phyloP scores from a whole-genome alignment of 805 yeast genomes.

The Groenewaldozyma tartarivorans region DNA sequence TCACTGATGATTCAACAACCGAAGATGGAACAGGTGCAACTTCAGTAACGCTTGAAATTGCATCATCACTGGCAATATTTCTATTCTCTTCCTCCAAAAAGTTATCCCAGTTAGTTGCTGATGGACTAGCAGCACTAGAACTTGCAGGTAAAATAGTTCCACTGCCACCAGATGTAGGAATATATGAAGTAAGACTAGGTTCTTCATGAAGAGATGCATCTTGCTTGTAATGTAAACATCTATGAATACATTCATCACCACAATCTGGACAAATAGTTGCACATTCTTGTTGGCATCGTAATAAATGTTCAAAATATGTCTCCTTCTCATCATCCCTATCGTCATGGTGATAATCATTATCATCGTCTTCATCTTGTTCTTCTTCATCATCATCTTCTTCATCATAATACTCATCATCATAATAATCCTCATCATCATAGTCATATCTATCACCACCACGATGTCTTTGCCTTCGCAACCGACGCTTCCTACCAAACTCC shows the following conservation, averaged over 20 bases:
- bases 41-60: background rate
- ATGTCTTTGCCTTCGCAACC: no score
- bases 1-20: no score
- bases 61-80: background rate
- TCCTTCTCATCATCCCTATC: background rate
- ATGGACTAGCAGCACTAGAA: no score
- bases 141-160: no score
- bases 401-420: background rate
- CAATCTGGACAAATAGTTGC: background rate
- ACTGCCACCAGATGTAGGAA: background rate
- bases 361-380: background rate
- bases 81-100: no score
- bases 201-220: background rate
- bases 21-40: background rate
- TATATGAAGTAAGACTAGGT: background rate
- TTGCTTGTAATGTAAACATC: background rate
- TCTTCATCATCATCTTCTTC: background rate
- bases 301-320: background rate
- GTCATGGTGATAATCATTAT: background rate
- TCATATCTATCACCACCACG: background rate
- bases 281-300: background rate
- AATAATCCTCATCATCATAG: conserved; percentile 1
- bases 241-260: background rate
- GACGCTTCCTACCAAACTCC: conserved; percentile 1
- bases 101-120: no score